A percentile compares a stretch with the other conserved stretches of the same genome.
Conservation (phyloP, 73 alveolate species). For the Paramecium primaurelia region DNA sequence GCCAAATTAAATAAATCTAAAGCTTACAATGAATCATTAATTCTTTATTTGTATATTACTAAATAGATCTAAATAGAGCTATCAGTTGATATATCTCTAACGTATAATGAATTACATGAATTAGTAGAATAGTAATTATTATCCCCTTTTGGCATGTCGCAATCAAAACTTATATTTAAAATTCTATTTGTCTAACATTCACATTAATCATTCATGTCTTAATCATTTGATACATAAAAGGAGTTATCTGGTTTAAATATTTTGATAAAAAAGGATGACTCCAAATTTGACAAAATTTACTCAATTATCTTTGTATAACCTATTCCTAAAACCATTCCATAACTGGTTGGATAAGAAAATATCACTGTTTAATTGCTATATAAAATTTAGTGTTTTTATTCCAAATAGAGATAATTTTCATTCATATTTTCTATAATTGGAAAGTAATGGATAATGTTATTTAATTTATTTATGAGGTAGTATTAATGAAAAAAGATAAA, state of each 20-base stretch:
- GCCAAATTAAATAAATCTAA: neutral
- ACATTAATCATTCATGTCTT: neutral
- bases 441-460: neutral
- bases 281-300: neutral
- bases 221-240: neutral
- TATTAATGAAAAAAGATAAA: neutral
- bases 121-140: neutral
- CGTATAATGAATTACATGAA: neutral
- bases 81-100: neutral
- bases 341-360: neutral
- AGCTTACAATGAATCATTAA: neutral
- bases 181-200: neutral
- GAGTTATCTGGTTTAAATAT: neutral
- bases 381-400: neutral
- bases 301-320: neutral
- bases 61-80: neutral
- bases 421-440: neutral
- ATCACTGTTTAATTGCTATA: neutral
- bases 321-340: neutral
- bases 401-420: neutral
- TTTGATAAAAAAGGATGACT: neutral
- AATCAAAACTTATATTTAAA: neutral
- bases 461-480: neutral
- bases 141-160: neutral
- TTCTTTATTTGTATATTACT: neutral